A percentile compares a stretch with the other conserved stretches of the same genome.
Evolutionary conservation across 169 alveolate genomes (phyloP).

Genomic region (Plasmodium vivax): DNA sequence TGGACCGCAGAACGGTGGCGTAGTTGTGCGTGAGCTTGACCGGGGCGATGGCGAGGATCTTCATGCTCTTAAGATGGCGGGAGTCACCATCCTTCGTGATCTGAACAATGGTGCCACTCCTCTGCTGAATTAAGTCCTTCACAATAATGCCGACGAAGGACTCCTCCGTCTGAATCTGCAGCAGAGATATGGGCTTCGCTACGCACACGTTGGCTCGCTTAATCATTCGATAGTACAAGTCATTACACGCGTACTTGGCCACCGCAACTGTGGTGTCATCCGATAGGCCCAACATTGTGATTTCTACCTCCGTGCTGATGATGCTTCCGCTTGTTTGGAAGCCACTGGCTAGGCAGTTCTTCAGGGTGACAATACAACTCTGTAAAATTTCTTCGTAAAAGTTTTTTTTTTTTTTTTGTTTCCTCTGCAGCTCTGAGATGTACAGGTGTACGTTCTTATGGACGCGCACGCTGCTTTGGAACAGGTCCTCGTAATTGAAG

Average conservation of each 20-base stretch:
- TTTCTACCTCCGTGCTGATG: constrained; percentile 60
- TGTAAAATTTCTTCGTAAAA: constrained; percentile 61
- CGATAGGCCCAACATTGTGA: constrained; percentile 53
- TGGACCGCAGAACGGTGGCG: constrained; percentile 59
- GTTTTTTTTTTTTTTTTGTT: constrained; percentile 47
- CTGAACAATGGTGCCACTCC: constrained; percentile 67
- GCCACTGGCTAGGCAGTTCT: constrained; percentile 68
- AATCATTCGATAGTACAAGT: constrained; percentile 56
- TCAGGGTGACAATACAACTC: constrained; percentile 59
- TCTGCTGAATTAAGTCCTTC: constrained; percentile 60
- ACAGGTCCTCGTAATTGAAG: constrained; percentile 45
- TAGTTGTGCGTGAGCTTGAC: constrained; percentile 48
- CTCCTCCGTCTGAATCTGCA: constrained; percentile 71
- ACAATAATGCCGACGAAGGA: constrained; percentile 65
- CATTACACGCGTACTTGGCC: constrained; percentile 74
- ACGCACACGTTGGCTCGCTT: constrained; percentile 40
- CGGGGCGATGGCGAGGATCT: constrained; percentile 59
- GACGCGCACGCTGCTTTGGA: constrained; percentile 25
- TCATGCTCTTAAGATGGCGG: constrained; percentile 46
- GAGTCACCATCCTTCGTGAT: constrained; percentile 53
- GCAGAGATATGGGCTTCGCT: constrained; percentile 56
- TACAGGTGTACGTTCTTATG: constrained; percentile 28
- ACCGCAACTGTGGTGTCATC: constrained; percentile 65
- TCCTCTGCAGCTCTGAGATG: constrained; percentile 28
- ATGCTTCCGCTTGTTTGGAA: constrained; percentile 66